Base-by-base conservation (phyloP, 2,329 filamentous ascomycete species). In the Fusarium austroafricanum region DNA sequence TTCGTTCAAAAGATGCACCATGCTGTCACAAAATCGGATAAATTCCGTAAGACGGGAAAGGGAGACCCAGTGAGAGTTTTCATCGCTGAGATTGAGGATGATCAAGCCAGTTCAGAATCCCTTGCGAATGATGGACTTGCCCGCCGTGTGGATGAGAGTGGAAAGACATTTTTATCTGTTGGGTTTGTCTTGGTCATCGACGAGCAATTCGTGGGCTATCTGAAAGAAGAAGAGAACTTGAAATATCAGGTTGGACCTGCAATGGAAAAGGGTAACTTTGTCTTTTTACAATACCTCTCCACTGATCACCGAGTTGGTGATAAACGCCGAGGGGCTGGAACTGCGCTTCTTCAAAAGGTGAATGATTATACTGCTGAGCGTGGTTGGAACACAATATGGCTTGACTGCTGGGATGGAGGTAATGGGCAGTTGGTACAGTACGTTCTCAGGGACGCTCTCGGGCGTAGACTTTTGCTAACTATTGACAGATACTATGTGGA, bases 361-460 rank as follows among this genome's bases (percentile, higher is more conserved):
- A 72, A 72, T 18, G 51, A 72, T 20, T 65, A 72, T 21, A 49
- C 69, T 23, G 21, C 46, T 23, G 57, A 63, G 14, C 59, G 55
- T 20, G 64, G 55, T 6, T 71, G 65, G 46, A 57, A 38, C 28
- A 54, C 56, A 10, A 59, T 76, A 10, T 77, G 70, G 49, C 54
- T 78, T 9, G 74, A 76, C 38, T 75, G 71, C 37, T 76, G 73
- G 74, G 62, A 65, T 8, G 71, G 75, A 39, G 73, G 67, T 14
- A 59, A 65, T 23, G 58, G 65, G 26, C 70, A 67, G 21, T 46
- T 77, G 44, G 67, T 70, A 28, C 57, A 68, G 67, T 64, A 62
- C 43, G 62, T 64, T 44, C 17, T 28, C n/a, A 29, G 44, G 33
- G 11, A 40, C 12, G 18, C 29, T 52, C 17, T 20, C 26, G 5